phyloP scores from a whole-genome alignment of 192 early-diverging fungal genomes.

The Coemansia sp. region DNA sequence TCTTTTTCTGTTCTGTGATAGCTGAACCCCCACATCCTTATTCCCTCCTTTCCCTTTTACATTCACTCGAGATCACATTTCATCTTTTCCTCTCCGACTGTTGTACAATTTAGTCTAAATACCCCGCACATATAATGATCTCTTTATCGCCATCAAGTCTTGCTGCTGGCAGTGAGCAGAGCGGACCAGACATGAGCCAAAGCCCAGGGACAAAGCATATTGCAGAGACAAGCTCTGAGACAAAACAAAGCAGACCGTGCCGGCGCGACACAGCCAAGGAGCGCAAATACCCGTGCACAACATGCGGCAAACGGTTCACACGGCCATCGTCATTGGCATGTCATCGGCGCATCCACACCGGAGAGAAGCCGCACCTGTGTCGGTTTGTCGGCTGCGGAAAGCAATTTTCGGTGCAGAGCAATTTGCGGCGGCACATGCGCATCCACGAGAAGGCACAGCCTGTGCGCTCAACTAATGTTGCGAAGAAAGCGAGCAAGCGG shows the following conservation, averaged over 20 bases:
- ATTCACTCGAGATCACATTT: neutral
- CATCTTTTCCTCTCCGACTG: neutral
- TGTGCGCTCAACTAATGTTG: neutral
- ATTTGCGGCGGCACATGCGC: conserved; percentile 46
- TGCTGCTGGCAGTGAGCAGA: conserved; percentile 10
- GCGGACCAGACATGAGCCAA: neutral
- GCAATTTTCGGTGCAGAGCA: conserved; percentile 54
- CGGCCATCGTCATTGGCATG: conserved; percentile 47
- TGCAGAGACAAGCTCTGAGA: too few species aligned
- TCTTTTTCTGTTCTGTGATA: neutral
- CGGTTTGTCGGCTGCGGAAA: conserved; percentile 38
- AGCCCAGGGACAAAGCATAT: too few species aligned
- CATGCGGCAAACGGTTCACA: conserved; percentile 48
- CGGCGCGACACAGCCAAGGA: conserved; percentile 36
- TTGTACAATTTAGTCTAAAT: neutral
- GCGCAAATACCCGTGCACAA: conserved; percentile 46
- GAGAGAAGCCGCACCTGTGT: conserved; percentile 53
- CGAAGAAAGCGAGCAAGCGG: conserved; percentile 4
- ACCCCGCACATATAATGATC: neutral
- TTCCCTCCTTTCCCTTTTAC: neutral
- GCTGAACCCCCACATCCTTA: neutral
- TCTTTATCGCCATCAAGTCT: neutral
- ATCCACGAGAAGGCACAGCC: conserved; percentile 36
- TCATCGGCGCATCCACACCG: conserved; percentile 57
- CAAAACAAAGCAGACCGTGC: neutral